These are phyloP conservation scores for Trypanosoma mega DNA, from an alignment of 208 protist genomes.

Conservation along the genomic window DNA sequence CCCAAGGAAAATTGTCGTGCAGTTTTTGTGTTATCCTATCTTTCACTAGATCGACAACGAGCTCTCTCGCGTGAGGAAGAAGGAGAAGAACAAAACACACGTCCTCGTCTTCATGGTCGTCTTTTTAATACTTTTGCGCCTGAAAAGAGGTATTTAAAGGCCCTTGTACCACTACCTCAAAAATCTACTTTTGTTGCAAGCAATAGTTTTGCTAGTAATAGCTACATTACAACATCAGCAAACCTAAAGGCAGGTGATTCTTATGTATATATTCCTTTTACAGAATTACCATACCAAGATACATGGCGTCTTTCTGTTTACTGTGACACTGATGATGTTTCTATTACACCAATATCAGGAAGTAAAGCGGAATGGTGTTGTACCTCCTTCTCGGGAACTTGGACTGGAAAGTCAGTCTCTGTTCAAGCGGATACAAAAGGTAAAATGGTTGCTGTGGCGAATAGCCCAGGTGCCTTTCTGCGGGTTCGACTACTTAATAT, in stretches of 20 bases:
- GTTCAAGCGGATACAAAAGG: constrained; percentile 53
- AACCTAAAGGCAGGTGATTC: constrained; percentile 50
- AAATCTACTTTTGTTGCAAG: constrained; percentile 83
- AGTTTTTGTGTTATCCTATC: constrained; percentile 87
- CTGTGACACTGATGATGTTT: constrained; percentile 80
- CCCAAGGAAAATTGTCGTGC: constrained; percentile 71
- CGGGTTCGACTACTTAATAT: constrained; percentile 57
- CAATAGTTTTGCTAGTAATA: constrained; percentile 85
- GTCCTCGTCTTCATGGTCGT: constrained; percentile 82
- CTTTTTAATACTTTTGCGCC: constrained; percentile 81
- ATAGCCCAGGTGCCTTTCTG: constrained; percentile 69
- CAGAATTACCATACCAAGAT: constrained; percentile 74
- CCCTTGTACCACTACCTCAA: constrained; percentile 83
- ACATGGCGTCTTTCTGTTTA: constrained; percentile 84
- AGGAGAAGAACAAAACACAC: constrained; percentile 62
- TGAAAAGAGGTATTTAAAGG: constrained; percentile 84
- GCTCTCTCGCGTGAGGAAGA: constrained; percentile 60
- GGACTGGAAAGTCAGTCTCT: constrained; percentile 55
- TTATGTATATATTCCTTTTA: constrained; percentile 91
- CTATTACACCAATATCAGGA: constrained; percentile 50
- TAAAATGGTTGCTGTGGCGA: constrained; percentile 58
- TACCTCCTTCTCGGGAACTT: constrained; percentile 52
- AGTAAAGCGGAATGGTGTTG: constrained; percentile 63
- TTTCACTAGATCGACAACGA: constrained; percentile 70
- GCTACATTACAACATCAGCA: constrained; percentile 85